Conservation (phyloP, 768 basidiomycete species). For the Mycena haematopus region DNA sequence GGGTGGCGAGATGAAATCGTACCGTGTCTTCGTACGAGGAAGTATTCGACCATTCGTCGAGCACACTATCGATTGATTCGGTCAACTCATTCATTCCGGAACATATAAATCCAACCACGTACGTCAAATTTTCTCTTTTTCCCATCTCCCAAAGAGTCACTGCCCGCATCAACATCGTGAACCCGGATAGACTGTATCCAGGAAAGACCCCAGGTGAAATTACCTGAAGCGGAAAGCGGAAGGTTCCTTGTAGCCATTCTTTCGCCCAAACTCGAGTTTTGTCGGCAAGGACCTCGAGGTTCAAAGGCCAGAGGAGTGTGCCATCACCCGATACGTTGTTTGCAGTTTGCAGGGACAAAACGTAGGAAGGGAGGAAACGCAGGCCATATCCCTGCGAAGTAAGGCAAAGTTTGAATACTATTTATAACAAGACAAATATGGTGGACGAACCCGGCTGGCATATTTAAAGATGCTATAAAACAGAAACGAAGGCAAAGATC, state of each 20-base stretch:
- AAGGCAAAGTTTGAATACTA: no score
- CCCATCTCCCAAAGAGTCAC: constrained; percentile 10
- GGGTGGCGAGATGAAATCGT: background rate
- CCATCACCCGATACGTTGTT: no score
- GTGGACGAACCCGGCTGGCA: no score
- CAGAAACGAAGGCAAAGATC: no score
- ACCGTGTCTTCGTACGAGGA: constrained; percentile 5
- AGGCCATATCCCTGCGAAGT: no score
- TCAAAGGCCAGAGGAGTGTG: background rate
- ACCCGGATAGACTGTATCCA: constrained; percentile 5
- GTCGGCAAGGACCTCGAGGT: background rate
- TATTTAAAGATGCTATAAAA: no score
- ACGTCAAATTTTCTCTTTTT: background rate
- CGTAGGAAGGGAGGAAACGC: no score
- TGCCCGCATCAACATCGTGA: constrained; percentile 9
- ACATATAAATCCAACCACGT: background rate
- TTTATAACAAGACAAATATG: no score
- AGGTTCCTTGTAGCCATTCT: background rate
- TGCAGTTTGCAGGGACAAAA: no score
- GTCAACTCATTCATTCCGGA: no score
- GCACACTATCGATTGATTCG: background rate
- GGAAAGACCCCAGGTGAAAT: background rate
- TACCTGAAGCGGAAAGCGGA: background rate
- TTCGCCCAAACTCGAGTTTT: background rate
- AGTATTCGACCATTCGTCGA: background rate